Base-by-base conservation (phyloP, 805 yeast genomes). In the Myxozyma monticola region DNA sequence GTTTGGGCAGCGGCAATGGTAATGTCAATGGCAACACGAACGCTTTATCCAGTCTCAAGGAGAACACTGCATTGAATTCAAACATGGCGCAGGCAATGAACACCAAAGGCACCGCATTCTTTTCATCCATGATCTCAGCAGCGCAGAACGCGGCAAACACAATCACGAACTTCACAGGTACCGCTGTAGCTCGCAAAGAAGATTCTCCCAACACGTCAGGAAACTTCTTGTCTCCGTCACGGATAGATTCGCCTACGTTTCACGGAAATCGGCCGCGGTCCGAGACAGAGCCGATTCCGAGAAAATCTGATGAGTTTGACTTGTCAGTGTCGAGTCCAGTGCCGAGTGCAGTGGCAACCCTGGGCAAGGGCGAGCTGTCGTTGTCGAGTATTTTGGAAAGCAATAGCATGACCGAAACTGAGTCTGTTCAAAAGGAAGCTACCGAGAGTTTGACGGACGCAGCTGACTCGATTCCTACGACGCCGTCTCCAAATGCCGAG, bases 401-500 rank as follows among this genome's bases (percentile, higher is more conserved):
- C 28, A 17, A 41, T 9, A 29, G 18, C 9, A 18, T 36, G 5
- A 14, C 35, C 30, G 35, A 43, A 9, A 5, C 37, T 4, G 9
- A 12, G 38, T 21, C 20, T 18, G 2, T 24, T 10, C 38, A 10
- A 15, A 17, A n/a, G 14, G 38, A 35, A 2, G 31, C 30, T 10
- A 37, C 4, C 2, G 2, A 24, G 22, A 12, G 9, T 4, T 6
- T n/a, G 1, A 5, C 17, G 5, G 44, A 45, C 24, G 10, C 31
- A 15, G 20, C 14, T 34, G 47, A 43, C 71, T 88, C 30, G 76
- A 76, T 3, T 69, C 80, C 53, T 93, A 91, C 66, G 88, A 85
- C 59, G 73, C 73, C 24, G 93, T 91, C 64, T 76, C 9, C 9
- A 10, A 28, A 28, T 28, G 14, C 1, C 74, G 91, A 41, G 70